A percentile compares a stretch with the other conserved stretches of the same genome.
Evolutionary conservation across 2,329 filamentous ascomycete species (phyloP).

Genomic region (Ceratocystis harringtonii): DNA sequence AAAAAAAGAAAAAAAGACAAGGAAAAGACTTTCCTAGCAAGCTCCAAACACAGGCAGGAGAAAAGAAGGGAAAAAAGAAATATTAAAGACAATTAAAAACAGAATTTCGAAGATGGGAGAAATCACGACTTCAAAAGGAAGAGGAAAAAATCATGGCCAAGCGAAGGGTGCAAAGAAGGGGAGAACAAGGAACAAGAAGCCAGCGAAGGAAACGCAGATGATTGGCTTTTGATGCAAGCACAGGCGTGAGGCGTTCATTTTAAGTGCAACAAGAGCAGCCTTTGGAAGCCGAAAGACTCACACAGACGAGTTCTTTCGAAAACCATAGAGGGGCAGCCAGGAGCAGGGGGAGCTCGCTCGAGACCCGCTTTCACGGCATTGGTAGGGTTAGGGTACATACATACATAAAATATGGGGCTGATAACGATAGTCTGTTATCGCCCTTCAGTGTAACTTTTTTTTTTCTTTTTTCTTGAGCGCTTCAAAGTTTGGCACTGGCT

Average conservation of each 20-base stretch:
- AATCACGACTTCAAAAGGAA: not conserved
- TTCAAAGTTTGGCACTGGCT: not conserved
- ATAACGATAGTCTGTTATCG: not conserved
- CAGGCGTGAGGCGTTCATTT: not conserved
- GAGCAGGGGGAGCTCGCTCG: not conserved
- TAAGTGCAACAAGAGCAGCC: constrained; percentile 5
- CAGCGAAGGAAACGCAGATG: constrained; percentile 6
- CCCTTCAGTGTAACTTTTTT: constrained; percentile 3
- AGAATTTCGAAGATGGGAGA: not conserved
- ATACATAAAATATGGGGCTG: not conserved
- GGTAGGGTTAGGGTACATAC: too few species aligned
- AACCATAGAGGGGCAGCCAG: not conserved
- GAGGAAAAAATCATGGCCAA: constrained; percentile 6
- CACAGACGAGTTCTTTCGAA: too few species aligned
- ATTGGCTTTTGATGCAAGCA: constrained; percentile 10
- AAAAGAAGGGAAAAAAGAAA: constrained; percentile 11
- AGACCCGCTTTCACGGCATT: not conserved
- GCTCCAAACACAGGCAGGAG: not conserved
- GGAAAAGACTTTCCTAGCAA: not conserved
- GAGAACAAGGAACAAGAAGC: not conserved
- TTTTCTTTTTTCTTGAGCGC: not conserved
- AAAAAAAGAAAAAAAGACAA: not conserved
- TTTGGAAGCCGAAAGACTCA: constrained; percentile 5
- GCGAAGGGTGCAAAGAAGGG: not conserved
- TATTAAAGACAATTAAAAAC: constrained; percentile 16